These are phyloP conservation scores for Dendrocalamus latiflorus DNA, from an alignment of 202 grass and related monocot genomes.

Conservation along the genomic window DNA sequence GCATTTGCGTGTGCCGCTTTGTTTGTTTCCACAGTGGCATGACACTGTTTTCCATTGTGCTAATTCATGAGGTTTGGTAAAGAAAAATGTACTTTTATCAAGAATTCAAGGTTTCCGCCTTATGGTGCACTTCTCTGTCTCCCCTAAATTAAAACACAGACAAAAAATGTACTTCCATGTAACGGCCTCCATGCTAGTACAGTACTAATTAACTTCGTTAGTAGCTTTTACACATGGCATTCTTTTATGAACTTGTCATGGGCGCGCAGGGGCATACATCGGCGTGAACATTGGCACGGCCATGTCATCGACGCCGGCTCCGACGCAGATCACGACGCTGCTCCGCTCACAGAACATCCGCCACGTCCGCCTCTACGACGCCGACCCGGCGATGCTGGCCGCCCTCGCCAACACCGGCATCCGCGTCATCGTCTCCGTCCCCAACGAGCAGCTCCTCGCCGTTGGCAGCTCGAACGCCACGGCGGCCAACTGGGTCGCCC, in stretches of 20 bases:
- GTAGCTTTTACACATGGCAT: too few species aligned
- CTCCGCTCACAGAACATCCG: slow-evolving; percentile 83
- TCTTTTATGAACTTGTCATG: background rate
- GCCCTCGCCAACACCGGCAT: slow-evolving; percentile 77
- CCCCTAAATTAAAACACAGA: background rate
- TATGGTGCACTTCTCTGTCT: background rate
- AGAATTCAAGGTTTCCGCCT: background rate
- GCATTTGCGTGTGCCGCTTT: background rate
- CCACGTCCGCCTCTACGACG: slow-evolving; percentile 78
- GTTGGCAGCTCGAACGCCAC: slow-evolving; percentile 92
- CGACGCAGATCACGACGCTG: slow-evolving; percentile 76
- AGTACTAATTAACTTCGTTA: too few species aligned
- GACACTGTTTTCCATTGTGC: background rate
- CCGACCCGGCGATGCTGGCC: slow-evolving; percentile 65
- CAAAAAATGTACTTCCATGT: background rate
- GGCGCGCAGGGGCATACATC: slow-evolving; percentile 68
- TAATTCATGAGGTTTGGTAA: background rate
- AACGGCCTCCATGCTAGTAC: background rate
- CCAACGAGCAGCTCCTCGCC: slow-evolving; percentile 93
- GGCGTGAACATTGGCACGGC: slow-evolving; percentile 91
- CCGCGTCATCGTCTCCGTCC: slow-evolving; percentile 79
- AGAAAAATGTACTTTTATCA: background rate
- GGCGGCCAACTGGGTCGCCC: slow-evolving; percentile 76
- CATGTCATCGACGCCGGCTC: slow-evolving; percentile 64
- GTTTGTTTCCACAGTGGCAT: background rate